These are phyloP conservation scores for Globisporangium okanoganense DNA, from an alignment of 352 stramenopile species.

Conservation along the genomic window DNA sequence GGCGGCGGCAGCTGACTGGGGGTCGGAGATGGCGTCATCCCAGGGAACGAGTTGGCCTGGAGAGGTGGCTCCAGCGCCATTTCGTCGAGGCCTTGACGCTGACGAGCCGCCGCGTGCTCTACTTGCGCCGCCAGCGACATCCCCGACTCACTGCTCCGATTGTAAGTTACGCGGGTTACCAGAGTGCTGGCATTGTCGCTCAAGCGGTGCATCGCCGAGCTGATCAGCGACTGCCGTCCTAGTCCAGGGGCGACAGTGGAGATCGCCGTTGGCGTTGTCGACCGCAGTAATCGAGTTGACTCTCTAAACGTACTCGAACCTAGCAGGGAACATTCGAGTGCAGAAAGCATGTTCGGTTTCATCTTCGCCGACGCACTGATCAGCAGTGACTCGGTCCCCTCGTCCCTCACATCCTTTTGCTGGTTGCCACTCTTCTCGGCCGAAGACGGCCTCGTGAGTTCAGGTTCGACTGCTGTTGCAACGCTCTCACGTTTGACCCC, in stretches of 20 bases:
- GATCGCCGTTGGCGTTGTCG: neutral
- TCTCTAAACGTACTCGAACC: neutral
- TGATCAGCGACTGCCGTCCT: neutral
- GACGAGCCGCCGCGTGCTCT: neutral
- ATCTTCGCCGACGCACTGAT: neutral
- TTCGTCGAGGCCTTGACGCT: neutral
- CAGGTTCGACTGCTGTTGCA: neutral
- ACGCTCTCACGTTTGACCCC: neutral
- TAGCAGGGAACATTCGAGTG: neutral
- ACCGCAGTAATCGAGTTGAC: neutral
- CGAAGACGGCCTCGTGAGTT: too few species aligned
- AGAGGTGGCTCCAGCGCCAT: neutral
- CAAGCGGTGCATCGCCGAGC: neutral
- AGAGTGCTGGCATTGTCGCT: neutral
- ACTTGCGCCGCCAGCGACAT: neutral
- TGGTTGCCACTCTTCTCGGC: neutral
- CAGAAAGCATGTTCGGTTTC: neutral
- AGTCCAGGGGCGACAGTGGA: neutral
- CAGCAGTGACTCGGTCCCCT: neutral
- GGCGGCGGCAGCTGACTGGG: neutral
- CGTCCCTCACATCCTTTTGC: neutral
- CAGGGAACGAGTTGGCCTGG: neutral
- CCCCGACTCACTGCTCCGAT: neutral
- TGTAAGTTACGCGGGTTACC: neutral
- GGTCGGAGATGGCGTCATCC: constrained; percentile 5